These are phyloP conservation scores for Jaenimonas drosophilae DNA, from an alignment of 208 protist species.

Conservation along the genomic window DNA sequence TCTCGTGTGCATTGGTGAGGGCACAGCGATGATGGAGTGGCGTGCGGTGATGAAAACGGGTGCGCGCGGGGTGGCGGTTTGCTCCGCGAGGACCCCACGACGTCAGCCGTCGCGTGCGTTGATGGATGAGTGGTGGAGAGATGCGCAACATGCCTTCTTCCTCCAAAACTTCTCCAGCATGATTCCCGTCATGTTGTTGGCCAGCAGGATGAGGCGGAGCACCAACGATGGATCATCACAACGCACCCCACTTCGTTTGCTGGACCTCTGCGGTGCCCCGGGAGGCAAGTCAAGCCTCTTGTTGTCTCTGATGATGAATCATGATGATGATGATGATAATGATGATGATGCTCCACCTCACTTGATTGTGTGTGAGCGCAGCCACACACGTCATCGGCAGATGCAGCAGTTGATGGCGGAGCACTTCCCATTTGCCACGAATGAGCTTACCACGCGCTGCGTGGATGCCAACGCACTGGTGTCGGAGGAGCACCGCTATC, in stretches of 20 bases:
- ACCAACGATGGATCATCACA: not conserved
- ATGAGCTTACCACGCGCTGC: not conserved
- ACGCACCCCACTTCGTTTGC: constrained; percentile 13
- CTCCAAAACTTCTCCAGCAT: constrained; percentile 78
- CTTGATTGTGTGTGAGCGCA: constrained; percentile 46
- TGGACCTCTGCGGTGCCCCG: constrained; percentile 91
- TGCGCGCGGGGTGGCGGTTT: constrained; percentile 18
- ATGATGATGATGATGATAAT: not conserved
- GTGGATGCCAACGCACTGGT: constrained; percentile 13
- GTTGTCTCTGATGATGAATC: constrained; percentile 23
- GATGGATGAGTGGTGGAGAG: constrained; percentile 7
- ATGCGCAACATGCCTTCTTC: constrained; percentile 20
- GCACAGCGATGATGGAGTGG: constrained; percentile 20
- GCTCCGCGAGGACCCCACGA: constrained; percentile 20
- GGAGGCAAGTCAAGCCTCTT: constrained; percentile 90
- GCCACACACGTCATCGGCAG: constrained; percentile 18
- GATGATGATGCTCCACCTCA: not conserved
- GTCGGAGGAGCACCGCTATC: not conserved
- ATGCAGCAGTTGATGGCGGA: constrained; percentile 20
- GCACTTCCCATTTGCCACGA: constrained; percentile 14
- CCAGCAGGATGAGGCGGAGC: constrained; percentile 19
- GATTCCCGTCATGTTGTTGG: constrained; percentile 53
- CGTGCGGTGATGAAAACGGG: constrained; percentile 8
- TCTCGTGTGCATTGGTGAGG: constrained; percentile 21
- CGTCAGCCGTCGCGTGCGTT: constrained; percentile 22